A percentile compares a stretch with the other conserved stretches of the same genome.
Conservation (phyloP, 2,329 filamentous ascomycete genomes). For the Aureobasidium melanogenum region DNA sequence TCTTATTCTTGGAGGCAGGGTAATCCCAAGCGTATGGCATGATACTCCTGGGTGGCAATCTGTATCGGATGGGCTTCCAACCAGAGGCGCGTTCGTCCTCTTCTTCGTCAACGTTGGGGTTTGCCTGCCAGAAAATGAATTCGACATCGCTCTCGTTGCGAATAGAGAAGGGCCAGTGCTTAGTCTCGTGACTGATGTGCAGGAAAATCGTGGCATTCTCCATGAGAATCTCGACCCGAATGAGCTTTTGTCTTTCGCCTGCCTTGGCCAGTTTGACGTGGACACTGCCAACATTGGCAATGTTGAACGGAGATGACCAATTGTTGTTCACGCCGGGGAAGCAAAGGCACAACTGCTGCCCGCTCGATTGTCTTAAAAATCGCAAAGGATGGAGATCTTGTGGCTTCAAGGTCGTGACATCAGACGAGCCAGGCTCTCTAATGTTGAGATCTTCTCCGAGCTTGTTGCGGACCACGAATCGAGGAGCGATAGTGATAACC, state of each 20-base stretch:
- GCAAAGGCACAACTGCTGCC: constrained; percentile 86
- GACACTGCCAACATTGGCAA: constrained; percentile 84
- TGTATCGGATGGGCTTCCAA: constrained; percentile 88
- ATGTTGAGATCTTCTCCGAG: constrained; percentile 81
- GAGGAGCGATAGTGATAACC: constrained; percentile 83
- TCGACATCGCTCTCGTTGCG: constrained; percentile 95
- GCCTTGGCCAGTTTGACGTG: constrained; percentile 90
- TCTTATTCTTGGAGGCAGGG: constrained; percentile 91
- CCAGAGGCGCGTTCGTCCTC: constrained; percentile 72
- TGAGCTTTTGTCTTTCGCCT: constrained; percentile 78
- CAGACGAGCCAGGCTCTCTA: constrained; percentile 83
- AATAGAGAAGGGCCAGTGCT: constrained; percentile 98
- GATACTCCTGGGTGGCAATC: constrained; percentile 85
- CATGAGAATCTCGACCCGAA: constrained; percentile 82
- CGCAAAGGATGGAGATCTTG: constrained; percentile 80
- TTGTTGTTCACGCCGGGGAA: constrained; percentile 92
- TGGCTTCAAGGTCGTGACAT: constrained; percentile 66
- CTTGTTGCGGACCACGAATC: constrained; percentile 92
- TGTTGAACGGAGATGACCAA: constrained; percentile 97
- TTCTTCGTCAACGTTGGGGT: constrained; percentile 88
- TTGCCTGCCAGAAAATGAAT: constrained; percentile 91
- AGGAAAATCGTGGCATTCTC: constrained; percentile 91
- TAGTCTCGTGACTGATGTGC: constrained; percentile 80
- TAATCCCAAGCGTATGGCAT: constrained; percentile 99
- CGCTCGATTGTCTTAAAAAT: constrained; percentile 72